phyloP scores from a whole-genome alignment of 2,329 filamentous ascomycete genomes.

The Aspergillus latus region DNA sequence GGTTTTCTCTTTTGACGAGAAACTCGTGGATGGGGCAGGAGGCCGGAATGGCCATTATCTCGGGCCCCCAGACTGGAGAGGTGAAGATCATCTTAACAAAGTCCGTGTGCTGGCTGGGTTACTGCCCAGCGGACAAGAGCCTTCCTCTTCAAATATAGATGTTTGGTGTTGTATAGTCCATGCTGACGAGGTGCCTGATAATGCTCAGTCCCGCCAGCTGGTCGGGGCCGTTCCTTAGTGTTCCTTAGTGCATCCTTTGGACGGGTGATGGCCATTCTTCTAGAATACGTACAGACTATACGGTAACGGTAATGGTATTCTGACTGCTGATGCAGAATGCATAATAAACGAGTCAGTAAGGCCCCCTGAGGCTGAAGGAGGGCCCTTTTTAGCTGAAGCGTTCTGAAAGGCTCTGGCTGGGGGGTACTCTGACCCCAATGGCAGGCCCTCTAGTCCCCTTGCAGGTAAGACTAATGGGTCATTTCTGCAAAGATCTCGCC shows the following conservation, averaged over 20 bases:
- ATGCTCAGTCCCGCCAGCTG: neutral
- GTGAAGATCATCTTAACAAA: neutral
- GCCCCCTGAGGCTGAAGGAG: no score
- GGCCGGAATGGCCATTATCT: neutral
- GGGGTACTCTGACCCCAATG: no score
- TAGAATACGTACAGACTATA: no score
- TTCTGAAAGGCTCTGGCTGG: no score
- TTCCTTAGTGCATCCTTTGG: neutral
- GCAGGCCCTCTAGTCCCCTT: neutral
- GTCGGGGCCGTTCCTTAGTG: neutral
- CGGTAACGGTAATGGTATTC: no score
- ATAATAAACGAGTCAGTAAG: no score
- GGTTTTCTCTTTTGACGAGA: neutral
- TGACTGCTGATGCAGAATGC: no score
- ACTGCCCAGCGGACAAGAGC: neutral
- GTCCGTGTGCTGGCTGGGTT: neutral
- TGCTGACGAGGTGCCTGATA: neutral
- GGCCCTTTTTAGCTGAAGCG: no score
- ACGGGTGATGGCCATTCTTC: no score
- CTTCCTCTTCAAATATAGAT: neutral
- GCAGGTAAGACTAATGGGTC: neutral
- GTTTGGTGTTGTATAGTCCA: neutral
- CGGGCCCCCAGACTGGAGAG: neutral
- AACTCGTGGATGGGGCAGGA: neutral
- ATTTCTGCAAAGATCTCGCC: neutral